Evolutionary conservation across 306 rosid genomes (phyloP), one percentile per base, ranked within the genome.

Genomic region (Cucurbita maxima): DNA sequence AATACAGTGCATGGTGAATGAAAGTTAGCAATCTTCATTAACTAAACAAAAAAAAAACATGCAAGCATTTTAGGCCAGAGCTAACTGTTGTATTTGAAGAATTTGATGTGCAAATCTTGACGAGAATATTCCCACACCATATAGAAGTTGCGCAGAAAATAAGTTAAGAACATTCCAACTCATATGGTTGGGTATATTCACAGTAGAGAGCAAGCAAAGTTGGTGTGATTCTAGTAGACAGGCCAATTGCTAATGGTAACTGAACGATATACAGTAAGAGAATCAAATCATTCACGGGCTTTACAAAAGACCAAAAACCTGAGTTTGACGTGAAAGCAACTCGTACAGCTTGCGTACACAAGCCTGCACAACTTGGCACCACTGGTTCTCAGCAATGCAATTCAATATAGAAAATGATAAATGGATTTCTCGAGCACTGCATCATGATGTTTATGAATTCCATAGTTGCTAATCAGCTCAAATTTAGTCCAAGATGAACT

Each of bases 221-320:
- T 44, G 69, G 11, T 61, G 73, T 45, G 55, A 3, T 62, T 41
- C 71, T 47, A 22, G 57, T 47, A 9, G 14, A 47, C 41, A 45
- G 37, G 47, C 47, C 38, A 13, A 68, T 68, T 19, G 19, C 34
- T 14, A 37, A 14, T 6, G 25, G 43, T 36, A 68, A 14, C 19
- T 68, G 53, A 20, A 22, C 22, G 57, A 45, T 68, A 68, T 47
- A 47, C 53, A 68, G 37, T 34, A 68, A 68, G 18, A 22, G 53
- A 45, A 68, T 13, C 57, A 20, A 12, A 68, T 47, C 57, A 45
- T 20, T 43, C 48, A 45, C 56, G 14, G 73, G 14, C 40, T 61
- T 61, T 22, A 68, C 73, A 7, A 68, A 47, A 68, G 53, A 68
- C 57, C 19, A 47, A 45, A 25, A 68, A 68, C 73, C 73, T 66